These are phyloP conservation scores for Stephania yunnanensis DNA, from an alignment of 164 flowering plant genomes.

Conservation along the genomic window DNA sequence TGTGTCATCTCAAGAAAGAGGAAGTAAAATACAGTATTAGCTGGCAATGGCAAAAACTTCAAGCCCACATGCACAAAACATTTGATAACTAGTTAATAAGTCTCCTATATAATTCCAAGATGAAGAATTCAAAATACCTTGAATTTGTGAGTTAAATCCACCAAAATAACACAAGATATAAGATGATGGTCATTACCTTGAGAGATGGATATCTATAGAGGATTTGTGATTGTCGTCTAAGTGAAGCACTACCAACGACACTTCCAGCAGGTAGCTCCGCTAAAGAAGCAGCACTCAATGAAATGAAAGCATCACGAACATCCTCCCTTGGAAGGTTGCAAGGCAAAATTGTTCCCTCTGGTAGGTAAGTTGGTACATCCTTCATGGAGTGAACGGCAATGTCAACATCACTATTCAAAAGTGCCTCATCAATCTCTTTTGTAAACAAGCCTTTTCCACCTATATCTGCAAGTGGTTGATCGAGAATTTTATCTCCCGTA, in stretches of 20 bases:
- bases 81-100: too few species aligned
- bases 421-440: conserved; percentile 95
- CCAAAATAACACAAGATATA: neutral
- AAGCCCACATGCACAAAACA: too few species aligned
- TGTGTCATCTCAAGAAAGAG: neutral
- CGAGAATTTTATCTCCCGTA: conserved; percentile 84
- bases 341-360: conserved; percentile 75
- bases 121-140: neutral
- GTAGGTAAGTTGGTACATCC: conserved; percentile 95
- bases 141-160: neutral
- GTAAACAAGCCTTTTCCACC: conserved; percentile 97
- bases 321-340: conserved; percentile 95
- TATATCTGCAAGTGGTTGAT: conserved; percentile 93
- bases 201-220: conserved; percentile 83
- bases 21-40: neutral
- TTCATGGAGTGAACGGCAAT: conserved; percentile 99
- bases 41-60: too few species aligned
- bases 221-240: conserved; percentile 90
- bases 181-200: conserved; percentile 28
- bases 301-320: conserved; percentile 95
- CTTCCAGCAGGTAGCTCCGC: conserved; percentile 89
- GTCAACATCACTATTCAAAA: conserved; percentile 72
- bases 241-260: conserved; percentile 86
- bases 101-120: neutral
- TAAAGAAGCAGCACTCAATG: conserved; percentile 55